These are phyloP conservation scores for Ambrosiella cleistominuta DNA, from an alignment of 2,329 filamentous ascomycete genomes.

Conservation along the genomic window DNA sequence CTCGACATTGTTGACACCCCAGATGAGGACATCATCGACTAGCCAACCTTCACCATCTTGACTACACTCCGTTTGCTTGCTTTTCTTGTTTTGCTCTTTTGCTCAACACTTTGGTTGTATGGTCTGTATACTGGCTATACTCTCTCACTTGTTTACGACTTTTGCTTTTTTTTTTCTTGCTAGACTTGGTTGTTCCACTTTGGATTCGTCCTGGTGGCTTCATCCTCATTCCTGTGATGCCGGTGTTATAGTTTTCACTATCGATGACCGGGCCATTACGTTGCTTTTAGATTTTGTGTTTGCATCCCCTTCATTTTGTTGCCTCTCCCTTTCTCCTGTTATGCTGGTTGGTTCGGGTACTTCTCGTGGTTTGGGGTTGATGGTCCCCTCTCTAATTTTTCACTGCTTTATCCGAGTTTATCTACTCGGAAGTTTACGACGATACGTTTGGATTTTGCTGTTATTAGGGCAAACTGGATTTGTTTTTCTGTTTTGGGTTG, in stretches of 20 bases:
- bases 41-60: not conserved
- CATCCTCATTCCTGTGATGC: not conserved
- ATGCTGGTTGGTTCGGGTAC: not conserved
- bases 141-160: conserved; percentile 3
- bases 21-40: not conserved
- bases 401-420: not conserved
- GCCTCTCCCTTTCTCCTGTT: not conserved
- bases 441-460: not conserved
- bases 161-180: not conserved
- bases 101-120: conserved; percentile 1
- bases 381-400: not conserved
- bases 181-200: not conserved
- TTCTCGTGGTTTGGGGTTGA: not conserved
- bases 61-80: not conserved
- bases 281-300: not conserved
- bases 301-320: not conserved
- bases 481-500: not conserved
- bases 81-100: conserved; percentile 5
- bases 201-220: not conserved
- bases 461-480: not conserved
- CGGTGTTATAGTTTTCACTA: not conserved
- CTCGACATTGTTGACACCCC: not conserved
- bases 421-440: not conserved
- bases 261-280: not conserved
- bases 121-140: not conserved